Base-by-base conservation (phyloP, 495 filamentous ascomycete genomes). In the Talaromyces liani region DNA sequence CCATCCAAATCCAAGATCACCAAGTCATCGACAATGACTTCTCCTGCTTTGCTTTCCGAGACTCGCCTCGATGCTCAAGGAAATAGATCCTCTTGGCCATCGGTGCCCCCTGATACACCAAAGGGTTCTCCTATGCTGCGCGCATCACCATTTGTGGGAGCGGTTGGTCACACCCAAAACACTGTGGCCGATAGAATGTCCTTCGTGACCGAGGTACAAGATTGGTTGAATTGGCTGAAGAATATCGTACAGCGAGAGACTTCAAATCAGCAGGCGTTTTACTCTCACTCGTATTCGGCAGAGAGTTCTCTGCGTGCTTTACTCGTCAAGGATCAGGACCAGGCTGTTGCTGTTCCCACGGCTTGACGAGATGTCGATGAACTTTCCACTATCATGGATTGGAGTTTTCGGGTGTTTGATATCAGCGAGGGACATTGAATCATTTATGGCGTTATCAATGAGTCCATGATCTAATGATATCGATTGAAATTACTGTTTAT, bases 1-100 rank as follows among this genome's bases (percentile, higher is more conserved):
- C 29, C 49, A 3, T 33, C 65, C 20, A 25, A 67, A 12, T 55
- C 61, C 27, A 41, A 49, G 54, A 57, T 65, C 7, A 63, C 66
- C 39, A 51, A 60, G 4, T 64, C 58, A 5, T 64, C 65, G 33
- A 64, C 65, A 9, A 73, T 77, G 20, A 61, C 67, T 3, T 79
- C 78, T 1, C 70, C 76, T 10, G 76, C 78, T 41, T 62, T 80
- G 0, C 73, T 79, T 9, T 77, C 76, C 0, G 78, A 80, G 66
- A 68, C 75, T 0, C 70, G 75, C 61, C 65, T 80, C 20, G 74
- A 79, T 62, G 78, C 75, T 0, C 73, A 69, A 51, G 75, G 70
- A 7, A 70, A 73, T 36, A 67, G 66, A 8, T 63, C 62, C 1
- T 62, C 65, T 6, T 64, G 63, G 63, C 63, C 63, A n/a, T 64